Percentiles rank a stretch among this genome's conserved stretches.
These are phyloP conservation scores for Jasminum sambac DNA, from an alignment of 257 asterid genomes.

Conservation along the genomic window DNA sequence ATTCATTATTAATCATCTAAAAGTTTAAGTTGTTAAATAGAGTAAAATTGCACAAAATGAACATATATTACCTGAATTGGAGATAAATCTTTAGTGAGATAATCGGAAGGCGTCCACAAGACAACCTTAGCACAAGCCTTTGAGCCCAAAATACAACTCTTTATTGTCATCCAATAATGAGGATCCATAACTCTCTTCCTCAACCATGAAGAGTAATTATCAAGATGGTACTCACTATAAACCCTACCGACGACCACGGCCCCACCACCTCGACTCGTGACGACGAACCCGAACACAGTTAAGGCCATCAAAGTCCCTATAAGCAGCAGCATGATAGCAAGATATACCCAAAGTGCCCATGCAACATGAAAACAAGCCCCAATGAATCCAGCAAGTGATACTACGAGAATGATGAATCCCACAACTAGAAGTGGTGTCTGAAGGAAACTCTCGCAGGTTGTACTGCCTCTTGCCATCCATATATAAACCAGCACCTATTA, in stretches of 20 bases:
- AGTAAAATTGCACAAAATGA: background rate
- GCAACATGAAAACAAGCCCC: constrained; percentile 93
- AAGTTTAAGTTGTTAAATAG: background rate
- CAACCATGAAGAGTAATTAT: constrained; percentile 71
- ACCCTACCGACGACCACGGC: constrained; percentile 54
- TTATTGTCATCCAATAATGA: constrained; percentile 61
- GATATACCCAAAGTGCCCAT: constrained; percentile 86
- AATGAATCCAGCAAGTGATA: constrained; percentile 84
- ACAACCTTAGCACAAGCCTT: constrained; percentile 67
- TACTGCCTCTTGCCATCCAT: constrained; percentile 87
- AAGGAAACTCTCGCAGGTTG: constrained; percentile 83
- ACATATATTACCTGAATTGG: constrained; percentile 72
- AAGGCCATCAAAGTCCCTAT: constrained; percentile 72
- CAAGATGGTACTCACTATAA: constrained; percentile 65
- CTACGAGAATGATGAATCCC: constrained; percentile 68
- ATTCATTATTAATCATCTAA: background rate
- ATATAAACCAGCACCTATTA: constrained; percentile 89
- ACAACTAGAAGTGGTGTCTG: constrained; percentile 78
- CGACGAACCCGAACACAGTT: constrained; percentile 81
- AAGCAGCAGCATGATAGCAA: constrained; percentile 67
- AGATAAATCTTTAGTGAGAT: constrained; percentile 61
- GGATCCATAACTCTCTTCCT: constrained; percentile 64
- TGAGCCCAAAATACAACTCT: constrained; percentile 73
- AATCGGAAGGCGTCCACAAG: constrained; percentile 79
- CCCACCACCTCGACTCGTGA: constrained; percentile 79